A percentile compares a stretch with the other conserved stretches of the same genome.
Evolutionary conservation across 768 basidiomycete genomes (phyloP).

Genomic region (Lyophyllum semitale): DNA sequence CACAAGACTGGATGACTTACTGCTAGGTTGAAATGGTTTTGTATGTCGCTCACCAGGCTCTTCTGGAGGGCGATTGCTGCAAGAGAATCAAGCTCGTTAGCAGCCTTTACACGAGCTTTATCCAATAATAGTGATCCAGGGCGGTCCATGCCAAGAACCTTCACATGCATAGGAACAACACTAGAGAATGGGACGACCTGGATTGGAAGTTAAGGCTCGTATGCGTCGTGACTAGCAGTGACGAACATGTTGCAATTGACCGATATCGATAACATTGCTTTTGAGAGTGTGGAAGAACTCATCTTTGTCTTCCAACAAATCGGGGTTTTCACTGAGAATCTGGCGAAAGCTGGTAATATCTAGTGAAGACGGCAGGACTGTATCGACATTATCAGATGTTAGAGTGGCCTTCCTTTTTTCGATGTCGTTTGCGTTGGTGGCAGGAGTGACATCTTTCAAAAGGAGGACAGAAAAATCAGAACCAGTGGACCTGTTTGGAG

Average conservation of each 20-base stretch:
- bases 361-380: neutral
- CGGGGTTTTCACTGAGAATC: neutral
- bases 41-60: neutral
- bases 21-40: neutral
- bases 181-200: neutral
- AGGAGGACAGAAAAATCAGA: too few relatives aligned
- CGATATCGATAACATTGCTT: neutral
- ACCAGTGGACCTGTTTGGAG: too few relatives aligned
- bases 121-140: neutral
- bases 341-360: neutral
- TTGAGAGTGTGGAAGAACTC: neutral
- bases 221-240: neutral
- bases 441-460: too few relatives aligned
- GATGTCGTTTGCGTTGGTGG: too few relatives aligned
- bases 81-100: neutral
- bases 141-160: neutral
- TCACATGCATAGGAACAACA: neutral
- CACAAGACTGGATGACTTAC: neutral
- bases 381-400: neutral
- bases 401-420: too few relatives aligned
- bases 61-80: neutral
- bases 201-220: neutral
- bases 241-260: neutral
- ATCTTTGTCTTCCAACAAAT: neutral
- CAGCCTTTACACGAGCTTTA: neutral